These are phyloP conservation scores for Fusarium sp. DNA, from an alignment of 2,329 filamentous ascomycete genomes.

Conservation along the genomic window DNA sequence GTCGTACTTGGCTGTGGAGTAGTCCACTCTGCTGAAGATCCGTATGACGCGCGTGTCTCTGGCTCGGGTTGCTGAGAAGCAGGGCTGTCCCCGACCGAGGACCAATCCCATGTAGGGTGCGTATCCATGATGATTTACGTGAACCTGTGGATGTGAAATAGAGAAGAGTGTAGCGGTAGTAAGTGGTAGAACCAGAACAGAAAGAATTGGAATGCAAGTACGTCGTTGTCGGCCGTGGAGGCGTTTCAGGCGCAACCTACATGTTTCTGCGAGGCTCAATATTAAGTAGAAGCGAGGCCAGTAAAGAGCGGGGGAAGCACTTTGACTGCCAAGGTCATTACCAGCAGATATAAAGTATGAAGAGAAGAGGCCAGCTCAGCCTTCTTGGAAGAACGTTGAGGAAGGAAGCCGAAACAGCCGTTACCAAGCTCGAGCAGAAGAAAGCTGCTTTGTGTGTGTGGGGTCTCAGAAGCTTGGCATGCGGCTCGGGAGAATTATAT, in stretches of 20 bases:
- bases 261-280: constrained; percentile 43
- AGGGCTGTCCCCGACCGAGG: constrained; percentile 37
- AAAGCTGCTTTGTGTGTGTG: constrained; percentile 35
- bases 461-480: constrained; percentile 12
- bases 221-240: constrained; percentile 34
- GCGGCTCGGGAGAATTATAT: constrained; percentile 10
- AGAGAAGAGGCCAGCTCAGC: constrained; percentile 54
- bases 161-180: constrained; percentile 15
- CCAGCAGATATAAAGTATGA: constrained; percentile 29
- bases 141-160: constrained; percentile 40
- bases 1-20: constrained; percentile 19
- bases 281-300: constrained; percentile 18
- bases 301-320: constrained; percentile 42
- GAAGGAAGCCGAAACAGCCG: constrained; percentile 49
- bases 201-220: constrained; percentile 15
- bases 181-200: constrained; percentile 25
- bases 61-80: constrained; percentile 22
- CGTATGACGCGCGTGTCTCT: constrained; percentile 20
- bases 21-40: constrained; percentile 16
- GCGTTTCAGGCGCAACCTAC: constrained; percentile 47
- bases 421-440: constrained; percentile 41
- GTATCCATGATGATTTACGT: constrained; percentile 48
- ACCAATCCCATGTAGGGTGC: constrained; percentile 48
- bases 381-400: constrained; percentile 38
- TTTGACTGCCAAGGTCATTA: constrained; percentile 39